phyloP scores from a whole-genome alignment of 495 filamentous ascomycete species.

The Penicillium diatomitis region DNA sequence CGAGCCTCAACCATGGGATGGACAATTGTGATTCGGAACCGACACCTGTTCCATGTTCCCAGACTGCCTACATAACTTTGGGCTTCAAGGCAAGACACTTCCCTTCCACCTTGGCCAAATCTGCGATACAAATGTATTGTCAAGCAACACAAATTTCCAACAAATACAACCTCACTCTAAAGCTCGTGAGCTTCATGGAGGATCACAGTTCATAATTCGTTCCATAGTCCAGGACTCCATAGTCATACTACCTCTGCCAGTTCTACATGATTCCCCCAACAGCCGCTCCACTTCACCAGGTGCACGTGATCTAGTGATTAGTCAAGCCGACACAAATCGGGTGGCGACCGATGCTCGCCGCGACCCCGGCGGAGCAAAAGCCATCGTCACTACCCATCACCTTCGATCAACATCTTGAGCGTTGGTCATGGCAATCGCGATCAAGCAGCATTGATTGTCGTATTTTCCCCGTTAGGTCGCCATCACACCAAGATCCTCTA shows the following conservation, averaged over 20 bases:
- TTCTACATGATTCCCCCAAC: no score
- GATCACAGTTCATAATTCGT: neutral
- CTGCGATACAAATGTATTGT: no score
- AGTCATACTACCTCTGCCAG: no score
- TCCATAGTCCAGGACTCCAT: no score
- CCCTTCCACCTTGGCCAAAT: no score
- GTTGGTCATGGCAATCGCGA: constrained; percentile 22
- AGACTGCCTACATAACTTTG: no score
- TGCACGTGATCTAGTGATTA: constrained; percentile 21
- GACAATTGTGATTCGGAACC: neutral
- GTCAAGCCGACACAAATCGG: constrained; percentile 4
- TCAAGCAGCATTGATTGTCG: constrained; percentile 8
- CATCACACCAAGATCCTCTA: neutral
- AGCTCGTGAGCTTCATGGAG: neutral
- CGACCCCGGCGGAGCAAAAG: constrained; percentile 19
- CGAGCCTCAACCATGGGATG: constrained; percentile 7
- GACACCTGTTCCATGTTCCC: neutral
- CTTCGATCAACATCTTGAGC: constrained; percentile 8
- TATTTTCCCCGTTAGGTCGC: neutral
- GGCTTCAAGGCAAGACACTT: no score
- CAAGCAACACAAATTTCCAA: neutral
- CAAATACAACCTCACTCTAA: neutral
- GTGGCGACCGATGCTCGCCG: constrained; percentile 33
- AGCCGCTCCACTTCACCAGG: no score
- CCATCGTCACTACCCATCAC: constrained; percentile 12